Evolutionary conservation across 148 eudicot species (phyloP), one percentile per base, ranked within the genome.

Genomic region (Simmondsia chinensis): DNA sequence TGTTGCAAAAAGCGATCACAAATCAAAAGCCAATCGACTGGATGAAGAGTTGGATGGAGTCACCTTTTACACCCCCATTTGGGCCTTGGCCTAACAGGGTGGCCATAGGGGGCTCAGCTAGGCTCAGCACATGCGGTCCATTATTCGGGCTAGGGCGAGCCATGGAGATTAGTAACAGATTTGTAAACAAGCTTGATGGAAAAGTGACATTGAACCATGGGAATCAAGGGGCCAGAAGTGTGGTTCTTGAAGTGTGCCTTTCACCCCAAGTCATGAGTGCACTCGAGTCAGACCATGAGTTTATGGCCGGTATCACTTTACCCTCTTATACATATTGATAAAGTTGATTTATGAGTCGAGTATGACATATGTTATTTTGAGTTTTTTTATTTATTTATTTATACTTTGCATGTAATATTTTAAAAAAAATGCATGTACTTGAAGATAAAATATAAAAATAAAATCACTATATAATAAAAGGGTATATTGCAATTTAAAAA

Each of bases 141-240:
- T 53, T 46, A 6, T 47, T 57, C 1, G 62, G 62, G 4, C 10
- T 47, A 6, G 62, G 54, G 11, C 21, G 39, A 19, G 29, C 47
- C 0, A 12, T 39, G 0, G 46, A 46, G 4, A 13, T 29, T 21
- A n/a, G 9, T 1, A 20, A 14, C 4, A 54, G 61, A 0, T 10
- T 1, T 2, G 34, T 24, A 5, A 57, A 37, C 3, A 46, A 37
- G 9, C 4, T 0, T n/a, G 47, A 57, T 15, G 62, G 62, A 2
- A 57, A 47, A 46, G 38, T 47, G 4, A 47, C 18, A n/a, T 37
- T 54, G 2, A 27, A 29, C 9, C 62, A 45, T 0, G 31, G 62
- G 14, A 2, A 39, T 37, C 31, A 7, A 38, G 54, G 54, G n/a
- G 27, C 11, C 0, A 47, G 53, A 9, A 57, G 54, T 29, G 39